Evolutionary conservation across 306 rosid species (phyloP), one percentile per base, ranked within the genome.

Genomic region (Rosa chinensis): DNA sequence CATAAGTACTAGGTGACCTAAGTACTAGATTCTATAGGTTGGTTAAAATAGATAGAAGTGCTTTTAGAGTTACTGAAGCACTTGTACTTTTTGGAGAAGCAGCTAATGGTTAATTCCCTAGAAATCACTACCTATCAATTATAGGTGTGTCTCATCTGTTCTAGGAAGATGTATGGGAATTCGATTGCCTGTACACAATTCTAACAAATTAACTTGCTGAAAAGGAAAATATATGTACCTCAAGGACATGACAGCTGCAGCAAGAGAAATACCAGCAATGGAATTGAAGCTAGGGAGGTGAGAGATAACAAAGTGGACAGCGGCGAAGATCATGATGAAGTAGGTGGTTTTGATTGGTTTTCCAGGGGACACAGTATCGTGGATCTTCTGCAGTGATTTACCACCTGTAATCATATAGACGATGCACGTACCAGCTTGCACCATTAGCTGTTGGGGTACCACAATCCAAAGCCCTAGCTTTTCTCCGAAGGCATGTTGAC

Each of bases 341-440:
- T 81, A 83, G n/a, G 85, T 74, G n/a, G 77, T 74, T 82, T 86
- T 83, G 44, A 86, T 77, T 32, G 85, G 55, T 28, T 81, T 78
- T 68, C 87, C 81, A 17, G 80, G 72, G 66, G 81, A 66, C 28
- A 64, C 48, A 13, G 66, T n/a, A 13, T 71, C 81, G 17, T 86
- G 85, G 18, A 78, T 40, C 77, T 86, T 86, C 87, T 78, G 81
- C 16, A 83, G 4, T 0, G 87, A 86, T 5, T 75, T 80, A 10
- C 89, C 89, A 35, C 87, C 89, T 3, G 87, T 83, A 55, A 86
- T 75, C 89, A 83, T 86, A 18, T 86, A 86, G 9, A 86, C 89
- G 7, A 86, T 81, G 64, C 78, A 52, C 5, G 53, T 66, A 12
- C 89, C 87, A 5, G 72, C 3, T 5, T 86, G 82, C 6, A 83